Base-by-base conservation (phyloP, 176 grass and related monocot species). In the Thinopyrum elongatum region DNA sequence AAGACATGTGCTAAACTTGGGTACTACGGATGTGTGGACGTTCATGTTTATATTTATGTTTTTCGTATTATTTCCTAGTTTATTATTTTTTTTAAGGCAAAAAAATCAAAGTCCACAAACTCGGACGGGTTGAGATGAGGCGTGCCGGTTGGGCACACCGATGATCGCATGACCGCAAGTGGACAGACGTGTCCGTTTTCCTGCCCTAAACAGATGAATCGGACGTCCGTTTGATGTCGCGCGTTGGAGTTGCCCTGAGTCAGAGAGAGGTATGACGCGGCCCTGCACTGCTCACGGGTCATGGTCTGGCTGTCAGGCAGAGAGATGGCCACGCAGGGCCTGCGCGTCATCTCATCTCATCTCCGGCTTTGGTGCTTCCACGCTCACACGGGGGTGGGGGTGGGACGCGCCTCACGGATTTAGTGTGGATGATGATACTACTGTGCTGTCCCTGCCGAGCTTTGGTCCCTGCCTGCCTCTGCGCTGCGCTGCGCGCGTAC, bases 361-460 rank as follows among this genome's bases (percentile, higher is more conserved):
- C 70, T 16, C 71, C 71, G 71, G 47, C 47, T 34, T 71, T 28
- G 26, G 68, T 82, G 26, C 68, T 73, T 29, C 71, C 53, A 57
- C 53, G 8, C 6, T 21, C 53, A 5, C 71, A 29, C 71, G 71
- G 72, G n/a, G n/a, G n/a, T n/a, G n/a, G n/a, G n/a, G 71, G 6
- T 17, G 41, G 11, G 3, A 12, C 66, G 23, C 29, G n/a, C 33
- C 65, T 73, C 81, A 89, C 75, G 87, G 66, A 33, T 84, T 73
- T 31, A 39, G 15, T 23, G 66, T 51, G 65, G n/a, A 8, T 41
- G 39, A 41, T 10, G 58, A 23, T 61, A 7, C 13, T 1, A 38
- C 22, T 77, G 10, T 30, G 4, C 17, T 12, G 25, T 5, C 15
- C 3, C 13, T 42, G 38, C 7, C 53, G n/a, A n/a, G n/a, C n/a